A percentile compares a stretch with the other conserved stretches of the same genome.
phyloP scores from a whole-genome alignment of 2,329 filamentous ascomycete species.

The Arthroderma sp. region DNA sequence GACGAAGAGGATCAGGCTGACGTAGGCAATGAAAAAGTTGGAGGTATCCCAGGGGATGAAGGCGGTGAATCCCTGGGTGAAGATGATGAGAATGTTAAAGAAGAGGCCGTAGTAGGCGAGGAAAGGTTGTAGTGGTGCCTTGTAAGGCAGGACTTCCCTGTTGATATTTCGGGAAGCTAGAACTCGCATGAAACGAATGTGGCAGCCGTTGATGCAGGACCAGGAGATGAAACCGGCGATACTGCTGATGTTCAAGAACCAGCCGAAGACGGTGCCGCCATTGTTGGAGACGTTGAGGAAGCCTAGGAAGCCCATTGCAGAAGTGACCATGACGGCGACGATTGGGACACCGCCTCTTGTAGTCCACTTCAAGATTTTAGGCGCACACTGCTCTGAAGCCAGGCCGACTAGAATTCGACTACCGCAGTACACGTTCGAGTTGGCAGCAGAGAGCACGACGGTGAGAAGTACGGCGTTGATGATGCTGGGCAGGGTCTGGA shows the following conservation, averaged over 20 bases:
- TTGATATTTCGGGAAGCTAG: constrained; percentile 46
- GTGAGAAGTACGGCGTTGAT: constrained; percentile 35
- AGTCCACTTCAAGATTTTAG: constrained; percentile 32
- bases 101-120: constrained; percentile 54
- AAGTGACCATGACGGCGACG: constrained; percentile 34
- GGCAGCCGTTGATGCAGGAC: constrained; percentile 38
- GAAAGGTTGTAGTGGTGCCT: constrained; percentile 51
- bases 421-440: constrained; percentile 35
- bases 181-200: constrained; percentile 54
- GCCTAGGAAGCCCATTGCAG: constrained; percentile 49
- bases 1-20: constrained; percentile 53
- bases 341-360: constrained; percentile 36
- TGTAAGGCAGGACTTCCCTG: constrained; percentile 48
- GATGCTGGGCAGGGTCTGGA: constrained; percentile 29
- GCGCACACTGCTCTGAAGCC: constrained; percentile 37
- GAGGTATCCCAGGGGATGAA: constrained; percentile 53
- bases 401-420: constrained; percentile 60
- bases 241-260: constrained; percentile 26
- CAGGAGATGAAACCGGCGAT: constrained; percentile 29
- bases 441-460: constrained; percentile 34
- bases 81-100: constrained; percentile 51
- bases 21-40: constrained; percentile 53
- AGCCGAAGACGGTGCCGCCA: constrained; percentile 47
- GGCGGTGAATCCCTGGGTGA: constrained; percentile 58
- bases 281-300: constrained; percentile 57